These are phyloP conservation scores for Podospora sp. DNA, from an alignment of 495 filamentous ascomycete species.

Conservation along the genomic window DNA sequence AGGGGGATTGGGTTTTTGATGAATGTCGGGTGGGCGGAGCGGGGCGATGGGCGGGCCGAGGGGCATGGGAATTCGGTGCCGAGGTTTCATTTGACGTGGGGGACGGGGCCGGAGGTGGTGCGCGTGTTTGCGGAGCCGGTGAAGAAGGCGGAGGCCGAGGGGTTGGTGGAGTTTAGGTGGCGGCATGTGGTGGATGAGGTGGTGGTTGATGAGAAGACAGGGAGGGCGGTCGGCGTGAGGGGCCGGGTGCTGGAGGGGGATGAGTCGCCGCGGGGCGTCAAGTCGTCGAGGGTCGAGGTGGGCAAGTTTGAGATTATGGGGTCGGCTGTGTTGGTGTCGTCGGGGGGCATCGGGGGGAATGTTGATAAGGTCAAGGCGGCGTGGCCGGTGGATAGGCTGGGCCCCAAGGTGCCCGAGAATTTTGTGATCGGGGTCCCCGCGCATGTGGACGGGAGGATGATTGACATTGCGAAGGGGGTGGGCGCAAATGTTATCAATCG, in stretches of 20 bases:
- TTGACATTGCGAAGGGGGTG: slow-evolving; percentile 48
- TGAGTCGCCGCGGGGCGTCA: slow-evolving; percentile 44
- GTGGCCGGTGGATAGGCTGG: slow-evolving; percentile 52
- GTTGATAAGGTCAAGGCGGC: slow-evolving; percentile 52
- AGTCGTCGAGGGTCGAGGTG: slow-evolving; percentile 42
- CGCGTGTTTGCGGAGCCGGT: slow-evolving; percentile 53
- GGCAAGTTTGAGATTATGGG: slow-evolving; percentile 51
- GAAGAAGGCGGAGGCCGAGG: slow-evolving; percentile 45
- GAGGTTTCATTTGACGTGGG: slow-evolving; percentile 55
- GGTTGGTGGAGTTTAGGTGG: slow-evolving; percentile 52
- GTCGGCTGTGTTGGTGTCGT: slow-evolving; percentile 47
- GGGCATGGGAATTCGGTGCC: slow-evolving; percentile 58
- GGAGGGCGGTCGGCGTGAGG: slow-evolving; percentile 49
- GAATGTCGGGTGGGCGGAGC: slow-evolving; percentile 56
- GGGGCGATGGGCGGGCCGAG: slow-evolving; percentile 49
- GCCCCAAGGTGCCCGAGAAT: slow-evolving; percentile 47
- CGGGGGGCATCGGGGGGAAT: slow-evolving; percentile 55
- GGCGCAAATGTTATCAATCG: slow-evolving; percentile 54
- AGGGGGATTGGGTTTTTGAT: slow-evolving; percentile 47
- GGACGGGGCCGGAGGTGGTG: slow-evolving; percentile 55
- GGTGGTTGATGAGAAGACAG: slow-evolving; percentile 46
- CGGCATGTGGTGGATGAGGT: slow-evolving; percentile 54
- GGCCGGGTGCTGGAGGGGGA: slow-evolving; percentile 51
- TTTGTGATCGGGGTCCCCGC: slow-evolving; percentile 56
- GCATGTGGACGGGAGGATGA: slow-evolving; percentile 57